Conservation (phyloP, 2,329 filamentous ascomycete species). For the Clonostachys rhizophaga region DNA sequence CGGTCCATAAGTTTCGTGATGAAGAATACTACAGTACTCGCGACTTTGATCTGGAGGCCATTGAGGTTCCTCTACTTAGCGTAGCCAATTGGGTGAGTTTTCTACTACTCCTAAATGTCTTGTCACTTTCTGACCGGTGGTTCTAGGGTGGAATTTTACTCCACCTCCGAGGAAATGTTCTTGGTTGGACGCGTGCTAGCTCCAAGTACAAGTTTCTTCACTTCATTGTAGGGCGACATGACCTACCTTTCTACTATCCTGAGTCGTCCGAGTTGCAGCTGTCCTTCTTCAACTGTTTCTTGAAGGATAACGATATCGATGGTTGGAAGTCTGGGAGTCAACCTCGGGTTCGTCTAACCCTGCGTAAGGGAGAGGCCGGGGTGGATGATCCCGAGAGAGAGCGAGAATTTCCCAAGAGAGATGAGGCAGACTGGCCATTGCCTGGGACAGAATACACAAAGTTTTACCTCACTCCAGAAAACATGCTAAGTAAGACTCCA, state of each 20-base stretch:
- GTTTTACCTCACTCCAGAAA: constrained; percentile 44
- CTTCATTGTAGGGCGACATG: constrained; percentile 66
- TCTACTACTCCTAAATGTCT: constrained; percentile 21
- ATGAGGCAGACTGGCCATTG: constrained; percentile 63
- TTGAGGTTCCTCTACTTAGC: no score
- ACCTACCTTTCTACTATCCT: constrained; percentile 67
- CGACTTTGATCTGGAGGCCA: no score
- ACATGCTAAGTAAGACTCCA: no score
- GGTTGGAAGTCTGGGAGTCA: constrained; percentile 57
- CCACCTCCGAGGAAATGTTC: constrained; percentile 60
- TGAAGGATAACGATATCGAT: constrained; percentile 59
- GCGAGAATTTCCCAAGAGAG: constrained; percentile 45
- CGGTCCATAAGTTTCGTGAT: no score
- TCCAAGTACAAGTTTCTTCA: constrained; percentile 65
- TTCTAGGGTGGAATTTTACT: constrained; percentile 54
- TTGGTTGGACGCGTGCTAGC: constrained; percentile 59
- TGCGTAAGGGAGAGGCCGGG: constrained; percentile 63
- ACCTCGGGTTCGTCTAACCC: constrained; percentile 52
- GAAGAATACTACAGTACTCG: no score
- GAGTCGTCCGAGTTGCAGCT: constrained; percentile 65
- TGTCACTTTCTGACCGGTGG: constrained; percentile 62
- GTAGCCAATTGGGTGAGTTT: no score
- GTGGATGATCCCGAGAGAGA: constrained; percentile 61
- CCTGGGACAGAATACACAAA: constrained; percentile 58
- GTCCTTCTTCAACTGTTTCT: constrained; percentile 66